These are phyloP conservation scores for Trichophyton simii DNA, from an alignment of 2,329 filamentous ascomycete species.

Conservation along the genomic window DNA sequence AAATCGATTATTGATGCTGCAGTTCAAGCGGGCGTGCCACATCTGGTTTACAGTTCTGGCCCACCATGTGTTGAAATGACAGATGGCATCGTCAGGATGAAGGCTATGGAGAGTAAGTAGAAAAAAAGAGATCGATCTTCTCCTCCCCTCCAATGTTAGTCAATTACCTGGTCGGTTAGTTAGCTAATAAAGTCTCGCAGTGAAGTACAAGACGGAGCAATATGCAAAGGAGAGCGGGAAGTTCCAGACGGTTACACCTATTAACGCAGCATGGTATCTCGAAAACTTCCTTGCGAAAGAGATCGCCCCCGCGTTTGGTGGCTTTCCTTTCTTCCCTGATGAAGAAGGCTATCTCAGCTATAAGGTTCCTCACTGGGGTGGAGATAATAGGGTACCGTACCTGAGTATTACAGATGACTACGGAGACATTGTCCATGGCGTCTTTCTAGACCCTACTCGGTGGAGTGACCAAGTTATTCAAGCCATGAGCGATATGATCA, in stretches of 20 bases:
- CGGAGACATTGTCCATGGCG: constrained; percentile 36
- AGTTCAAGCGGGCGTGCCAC: too few species aligned
- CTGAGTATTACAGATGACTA: constrained; percentile 33
- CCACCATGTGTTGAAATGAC: neutral
- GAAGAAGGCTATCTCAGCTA: constrained; percentile 29
- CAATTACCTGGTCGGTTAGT: neutral
- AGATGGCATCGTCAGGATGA: neutral
- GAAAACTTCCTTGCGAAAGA: constrained; percentile 31
- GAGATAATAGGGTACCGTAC: constrained; percentile 28
- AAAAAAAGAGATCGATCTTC: neutral
- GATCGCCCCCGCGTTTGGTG: constrained; percentile 27
- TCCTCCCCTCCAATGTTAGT: neutral
- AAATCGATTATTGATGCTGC: neutral
- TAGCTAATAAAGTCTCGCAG: constrained; percentile 14
- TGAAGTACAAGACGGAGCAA: constrained; percentile 29
- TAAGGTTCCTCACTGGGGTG: constrained; percentile 29
- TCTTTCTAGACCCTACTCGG: constrained; percentile 30
- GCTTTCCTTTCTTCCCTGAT: constrained; percentile 29
- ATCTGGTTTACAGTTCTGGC: too few species aligned
- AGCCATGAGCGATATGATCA: constrained; percentile 24
- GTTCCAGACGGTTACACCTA: constrained; percentile 27
- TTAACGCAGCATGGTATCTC: constrained; percentile 33
- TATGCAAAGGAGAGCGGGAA: constrained; percentile 23
- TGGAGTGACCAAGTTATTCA: constrained; percentile 29
- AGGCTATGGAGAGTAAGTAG: neutral